phyloP scores from a whole-genome alignment of 2,329 filamentous ascomycete genomes.

The Hirsutella minnesotensis region DNA sequence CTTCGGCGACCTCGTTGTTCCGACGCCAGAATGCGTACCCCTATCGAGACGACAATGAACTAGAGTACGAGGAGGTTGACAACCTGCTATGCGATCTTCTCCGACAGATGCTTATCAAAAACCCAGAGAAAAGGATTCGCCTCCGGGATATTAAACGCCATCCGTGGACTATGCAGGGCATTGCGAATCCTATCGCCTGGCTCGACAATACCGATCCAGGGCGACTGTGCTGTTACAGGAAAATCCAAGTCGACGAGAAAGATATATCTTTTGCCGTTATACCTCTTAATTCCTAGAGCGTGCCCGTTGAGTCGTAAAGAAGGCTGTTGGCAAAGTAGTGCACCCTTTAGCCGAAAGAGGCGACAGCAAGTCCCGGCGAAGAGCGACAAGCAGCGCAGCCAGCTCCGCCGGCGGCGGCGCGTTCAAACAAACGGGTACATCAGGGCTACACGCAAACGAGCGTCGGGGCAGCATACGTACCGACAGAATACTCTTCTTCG shows the following conservation, averaged over 20 bases:
- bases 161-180: conserved; percentile 73
- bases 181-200: conserved; percentile 67
- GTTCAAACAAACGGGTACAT: conserved; percentile 30
- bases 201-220: conserved; percentile 85
- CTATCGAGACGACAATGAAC: conserved; percentile 65
- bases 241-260: conserved; percentile 82
- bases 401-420: conserved; percentile 50
- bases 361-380: conserved; percentile 40
- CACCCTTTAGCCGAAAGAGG: conserved; percentile 46
- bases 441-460: conserved; percentile 39
- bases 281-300: conserved; percentile 80
- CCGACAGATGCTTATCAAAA: conserved; percentile 70
- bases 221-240: conserved; percentile 63
- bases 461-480: conserved; percentile 41
- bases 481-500: conserved; percentile 40
- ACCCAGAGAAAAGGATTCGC: conserved; percentile 78
- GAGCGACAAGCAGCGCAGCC: conserved; percentile 50
- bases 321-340: conserved; percentile 51
- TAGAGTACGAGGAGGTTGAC: conserved; percentile 78
- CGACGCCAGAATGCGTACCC: conserved; percentile 48
- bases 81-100: conserved; percentile 71
- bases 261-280: conserved; percentile 87
- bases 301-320: conserved; percentile 66
- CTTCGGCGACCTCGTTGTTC: conserved; percentile 42
- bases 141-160: conserved; percentile 89